These are phyloP conservation scores for Forsythia viridissima DNA, from an alignment of 257 asterid species.

Conservation along the genomic window DNA sequence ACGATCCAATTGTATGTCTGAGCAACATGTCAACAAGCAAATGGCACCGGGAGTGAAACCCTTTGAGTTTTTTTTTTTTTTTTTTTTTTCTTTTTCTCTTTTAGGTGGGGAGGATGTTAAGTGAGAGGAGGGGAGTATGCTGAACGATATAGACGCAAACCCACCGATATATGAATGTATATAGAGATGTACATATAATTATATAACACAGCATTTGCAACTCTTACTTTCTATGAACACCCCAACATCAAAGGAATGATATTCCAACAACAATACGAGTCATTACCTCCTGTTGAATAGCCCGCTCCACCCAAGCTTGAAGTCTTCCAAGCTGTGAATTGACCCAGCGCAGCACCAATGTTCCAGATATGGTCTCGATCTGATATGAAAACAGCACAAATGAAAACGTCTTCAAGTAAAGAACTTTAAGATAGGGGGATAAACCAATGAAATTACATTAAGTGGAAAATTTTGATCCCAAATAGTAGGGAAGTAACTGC, in stretches of 20 bases:
- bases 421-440: conserved; percentile 3
- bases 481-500: background rate
- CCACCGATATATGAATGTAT: background rate
- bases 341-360: conserved; percentile 97
- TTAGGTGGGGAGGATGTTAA: background rate
- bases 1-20: background rate
- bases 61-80: background rate
- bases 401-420: conserved; percentile 18
- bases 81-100: background rate
- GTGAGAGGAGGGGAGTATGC: background rate
- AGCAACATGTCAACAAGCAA: background rate
- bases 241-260: conserved; percentile 17
- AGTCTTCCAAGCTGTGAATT: conserved; percentile 92
- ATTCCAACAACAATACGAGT: conserved; percentile 17
- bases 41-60: background rate
- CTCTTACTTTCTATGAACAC: conserved; percentile 4
- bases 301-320: conserved; percentile 92
- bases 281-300: conserved; percentile 87
- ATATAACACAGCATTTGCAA: background rate
- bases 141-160: background rate
- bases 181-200: background rate
- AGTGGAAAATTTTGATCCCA: background rate
- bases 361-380: conserved; percentile 89
- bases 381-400: conserved; percentile 33
- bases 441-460: conserved; percentile 9